Conservation (phyloP, 2,329 filamentous ascomycete genomes). For the Neopestalotiopsis rosae region DNA sequence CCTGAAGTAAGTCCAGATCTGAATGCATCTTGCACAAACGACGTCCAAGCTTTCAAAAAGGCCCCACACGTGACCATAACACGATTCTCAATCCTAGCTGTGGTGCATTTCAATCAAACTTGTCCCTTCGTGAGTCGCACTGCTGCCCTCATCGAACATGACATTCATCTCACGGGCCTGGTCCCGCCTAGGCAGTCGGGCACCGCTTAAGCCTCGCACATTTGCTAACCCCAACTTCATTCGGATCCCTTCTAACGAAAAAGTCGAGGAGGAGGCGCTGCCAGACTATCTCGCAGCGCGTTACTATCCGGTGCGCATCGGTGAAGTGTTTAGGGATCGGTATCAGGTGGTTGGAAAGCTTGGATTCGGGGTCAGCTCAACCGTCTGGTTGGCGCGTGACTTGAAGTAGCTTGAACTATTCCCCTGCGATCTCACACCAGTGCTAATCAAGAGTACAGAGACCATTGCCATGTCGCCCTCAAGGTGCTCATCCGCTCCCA, state of each 20-base stretch:
- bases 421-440: background rate
- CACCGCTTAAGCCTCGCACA: background rate
- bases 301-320: conserved; percentile 22
- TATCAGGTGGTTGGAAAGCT: conserved; percentile 32
- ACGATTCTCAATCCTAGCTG: too few species aligned
- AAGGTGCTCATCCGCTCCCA: conserved; percentile 36
- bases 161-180: background rate
- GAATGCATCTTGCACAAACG: too few species aligned
- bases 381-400: conserved; percentile 30
- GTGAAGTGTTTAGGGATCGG: conserved; percentile 22
- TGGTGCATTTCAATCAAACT: too few species aligned
- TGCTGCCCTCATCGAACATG: background rate
- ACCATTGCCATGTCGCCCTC: conserved; percentile 37
- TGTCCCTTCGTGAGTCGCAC: too few species aligned
- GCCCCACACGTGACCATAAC: too few species aligned
- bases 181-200: background rate
- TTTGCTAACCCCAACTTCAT: conserved; percentile 7
- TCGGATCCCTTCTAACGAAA: background rate
- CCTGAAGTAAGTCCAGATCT: too few species aligned
- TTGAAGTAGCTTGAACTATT: conserved; percentile 19
- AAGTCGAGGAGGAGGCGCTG: conserved; percentile 20
- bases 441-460: background rate
- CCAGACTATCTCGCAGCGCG: conserved; percentile 17
- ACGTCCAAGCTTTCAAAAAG: too few species aligned
- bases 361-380: conserved; percentile 28